Evolutionary conservation across 73 alveolate genomes (phyloP).

Genomic region (Tetrahymena thermophila): DNA sequence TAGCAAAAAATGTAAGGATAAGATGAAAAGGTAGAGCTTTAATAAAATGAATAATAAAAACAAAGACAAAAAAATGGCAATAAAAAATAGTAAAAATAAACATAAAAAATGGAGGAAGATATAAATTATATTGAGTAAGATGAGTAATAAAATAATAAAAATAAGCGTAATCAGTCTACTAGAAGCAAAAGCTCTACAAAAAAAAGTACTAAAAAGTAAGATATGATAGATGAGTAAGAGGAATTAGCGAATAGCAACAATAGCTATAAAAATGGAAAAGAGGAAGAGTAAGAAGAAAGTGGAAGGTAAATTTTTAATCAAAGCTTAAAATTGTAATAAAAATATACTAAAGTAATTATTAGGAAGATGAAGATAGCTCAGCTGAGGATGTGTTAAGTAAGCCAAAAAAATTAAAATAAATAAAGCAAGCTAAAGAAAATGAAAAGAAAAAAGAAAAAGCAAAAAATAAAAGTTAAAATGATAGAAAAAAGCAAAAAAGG

Average conservation of each 20-base stretch:
- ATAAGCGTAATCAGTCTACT: not conserved
- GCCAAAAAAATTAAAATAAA: not conserved
- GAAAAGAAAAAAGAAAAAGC: not conserved
- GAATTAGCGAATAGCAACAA: not conserved
- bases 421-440: not conserved
- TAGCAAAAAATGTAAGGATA: not conserved
- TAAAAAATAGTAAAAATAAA: not conserved
- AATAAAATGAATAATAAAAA: not conserved
- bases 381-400: not conserved
- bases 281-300: not conserved
- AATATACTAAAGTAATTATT: not conserved
- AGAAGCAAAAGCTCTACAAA: not conserved
- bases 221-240: not conserved
- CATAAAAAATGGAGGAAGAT: not conserved
- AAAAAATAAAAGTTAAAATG: not conserved
- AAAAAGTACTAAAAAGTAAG: not conserved
- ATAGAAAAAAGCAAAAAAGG: not conserved
- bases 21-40: not conserved
- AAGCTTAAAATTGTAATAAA: not conserved
- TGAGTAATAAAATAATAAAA: not conserved
- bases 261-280: not conserved
- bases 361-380: not conserved
- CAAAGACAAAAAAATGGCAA: not conserved
- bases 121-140: not conserved
- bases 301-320: not conserved